Conservation (phyloP, 768 basidiomycete species). For the Trametes meyenii region DNA sequence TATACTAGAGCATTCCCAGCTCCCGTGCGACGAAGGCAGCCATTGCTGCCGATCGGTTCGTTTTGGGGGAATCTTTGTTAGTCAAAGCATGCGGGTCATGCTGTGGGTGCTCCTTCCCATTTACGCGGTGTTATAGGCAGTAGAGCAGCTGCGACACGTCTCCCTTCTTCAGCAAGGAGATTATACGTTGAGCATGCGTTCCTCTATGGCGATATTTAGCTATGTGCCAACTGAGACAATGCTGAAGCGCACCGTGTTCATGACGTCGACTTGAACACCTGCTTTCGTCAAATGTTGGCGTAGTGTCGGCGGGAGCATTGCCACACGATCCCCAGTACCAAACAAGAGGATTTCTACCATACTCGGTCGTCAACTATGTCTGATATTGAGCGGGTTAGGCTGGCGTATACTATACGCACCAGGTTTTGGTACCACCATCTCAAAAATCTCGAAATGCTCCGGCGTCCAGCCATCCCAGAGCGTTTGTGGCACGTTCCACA, state of each 20-base stretch:
- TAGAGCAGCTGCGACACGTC: constrained; percentile 90
- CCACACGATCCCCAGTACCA: constrained; percentile 77
- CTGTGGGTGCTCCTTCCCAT: constrained; percentile 16
- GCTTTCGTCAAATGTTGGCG: constrained; percentile 67
- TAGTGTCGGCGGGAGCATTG: constrained; percentile 69
- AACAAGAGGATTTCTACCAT: constrained; percentile 82
- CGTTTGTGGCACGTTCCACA: constrained; percentile 83
- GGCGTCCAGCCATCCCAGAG: constrained; percentile 71
- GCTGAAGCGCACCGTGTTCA: constrained; percentile 70
- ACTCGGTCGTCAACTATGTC: background rate
- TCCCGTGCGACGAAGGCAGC: background rate
- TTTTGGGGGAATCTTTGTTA: background rate
- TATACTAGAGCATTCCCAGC: too few species aligned
- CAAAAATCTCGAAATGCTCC: constrained; percentile 80
- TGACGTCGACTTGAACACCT: constrained; percentile 88
- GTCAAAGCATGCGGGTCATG: background rate
- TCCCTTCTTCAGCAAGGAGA: constrained; percentile 88
- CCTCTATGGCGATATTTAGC: constrained; percentile 46
- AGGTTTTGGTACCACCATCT: constrained; percentile 81
- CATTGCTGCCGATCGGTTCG: background rate
- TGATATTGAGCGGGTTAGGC: background rate
- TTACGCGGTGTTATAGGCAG: constrained; percentile 59
- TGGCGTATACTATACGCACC: constrained; percentile 53
- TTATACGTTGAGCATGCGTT: constrained; percentile 98
- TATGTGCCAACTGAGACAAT: background rate